Evolutionary conservation across 2,329 filamentous ascomycete genomes (phyloP), one percentile per base, ranked within the genome.

Genomic region (Coniosporium tulheliwenetii): DNA sequence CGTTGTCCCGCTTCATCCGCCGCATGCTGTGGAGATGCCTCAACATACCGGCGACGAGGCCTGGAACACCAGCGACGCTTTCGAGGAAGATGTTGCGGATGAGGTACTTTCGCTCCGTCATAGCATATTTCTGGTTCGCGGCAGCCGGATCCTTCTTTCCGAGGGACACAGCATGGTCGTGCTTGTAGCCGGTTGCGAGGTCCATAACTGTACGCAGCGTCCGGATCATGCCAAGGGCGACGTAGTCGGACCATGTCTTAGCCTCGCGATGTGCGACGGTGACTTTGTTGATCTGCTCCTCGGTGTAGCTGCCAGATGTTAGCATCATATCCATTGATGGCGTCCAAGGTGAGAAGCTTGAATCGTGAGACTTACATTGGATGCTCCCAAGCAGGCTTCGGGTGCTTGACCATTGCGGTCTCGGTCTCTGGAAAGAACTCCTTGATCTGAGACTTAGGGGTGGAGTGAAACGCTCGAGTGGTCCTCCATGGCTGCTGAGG

Each of bases 1-100:
- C 91, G 51, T 96, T 93, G 58, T 96, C 89, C 42, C 89, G 71
- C 69, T 85, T 86, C 70, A 96, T 80, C 26, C 80, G 73, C 36
- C 89, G 72, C 53, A 96, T 72, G 48, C 80, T 87, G 55, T 81
- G 77, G 32, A 96, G 70, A 62, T 98, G 91, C 30, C 91, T 72
- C 12, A 96, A 69, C 83, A 94, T 95, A 15, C 86, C 91, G 0
- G 81, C 91, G 0, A 96, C 89, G 85, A 96, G 96, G 7, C 91
- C 91, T 0, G 91, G 91, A 0, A 96, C 91, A 30, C 86, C 91
- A 10, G 91, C 91, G 33, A 98, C 85, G 38, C 81, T 87, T 60
- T 98, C 91, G 30, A 98, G 72, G 60, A 98, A 98, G 50, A 98
- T 74, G 55, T 94, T 89, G 5, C 89, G 75, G 38, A 83, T 75